Evolutionary conservation across 306 rosid genomes (phyloP).

Genomic region (Sicyos edulis): DNA sequence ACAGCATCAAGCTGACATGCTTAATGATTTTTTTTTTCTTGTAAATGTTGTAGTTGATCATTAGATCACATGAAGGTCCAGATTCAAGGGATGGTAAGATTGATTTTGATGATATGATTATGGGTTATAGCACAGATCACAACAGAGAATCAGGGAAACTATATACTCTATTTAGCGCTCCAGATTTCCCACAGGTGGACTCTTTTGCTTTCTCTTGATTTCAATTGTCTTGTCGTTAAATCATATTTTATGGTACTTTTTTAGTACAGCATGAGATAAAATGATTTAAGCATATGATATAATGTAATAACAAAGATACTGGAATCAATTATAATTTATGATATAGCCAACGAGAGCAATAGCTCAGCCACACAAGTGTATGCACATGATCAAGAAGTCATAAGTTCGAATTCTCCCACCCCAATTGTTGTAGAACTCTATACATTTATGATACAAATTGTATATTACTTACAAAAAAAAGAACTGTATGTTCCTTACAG

Average conservation of each 20-base stretch:
- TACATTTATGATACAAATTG: not conserved
- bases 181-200: conserved; percentile 81
- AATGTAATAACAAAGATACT: not conserved
- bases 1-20: conserved; percentile 14
- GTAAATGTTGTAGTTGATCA: conserved; percentile 56
- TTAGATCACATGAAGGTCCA: conserved; percentile 94
- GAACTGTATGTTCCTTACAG: not conserved
- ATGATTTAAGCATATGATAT: not conserved
- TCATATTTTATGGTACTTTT: not conserved
- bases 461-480: not conserved
- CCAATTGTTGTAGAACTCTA: too few relatives aligned
- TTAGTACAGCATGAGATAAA: not conserved
- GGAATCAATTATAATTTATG: too few relatives aligned
- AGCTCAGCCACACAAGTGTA: too few relatives aligned
- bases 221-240: conserved; percentile 15
- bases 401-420: too few relatives aligned
- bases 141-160: conserved; percentile 68
- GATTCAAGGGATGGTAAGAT: conserved; percentile 61
- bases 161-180: conserved; percentile 80
- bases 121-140: conserved; percentile 79
- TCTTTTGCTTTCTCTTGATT: conserved; percentile 15
- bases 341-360: too few relatives aligned
- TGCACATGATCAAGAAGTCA: too few relatives aligned
- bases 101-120: conserved; percentile 68
- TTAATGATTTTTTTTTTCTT: conserved; percentile 20